Percentiles rank a stretch among this genome's conserved stretches.
These are phyloP conservation scores for Apiotrichum porosum DNA, from an alignment of 1,284 basidiomycete species.

Conservation along the genomic window DNA sequence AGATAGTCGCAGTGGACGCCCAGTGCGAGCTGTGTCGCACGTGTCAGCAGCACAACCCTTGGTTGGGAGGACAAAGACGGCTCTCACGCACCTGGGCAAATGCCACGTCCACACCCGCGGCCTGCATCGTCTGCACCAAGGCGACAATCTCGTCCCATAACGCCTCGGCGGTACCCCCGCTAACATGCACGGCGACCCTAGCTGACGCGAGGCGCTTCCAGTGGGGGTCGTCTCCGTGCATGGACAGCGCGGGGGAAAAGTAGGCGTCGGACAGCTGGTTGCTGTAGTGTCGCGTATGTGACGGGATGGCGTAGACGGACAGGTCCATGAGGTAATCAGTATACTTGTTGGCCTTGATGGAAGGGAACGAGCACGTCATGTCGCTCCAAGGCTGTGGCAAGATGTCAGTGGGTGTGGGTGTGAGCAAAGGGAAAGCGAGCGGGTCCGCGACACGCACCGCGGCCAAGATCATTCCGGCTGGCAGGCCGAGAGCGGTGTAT, in stretches of 20 bases:
- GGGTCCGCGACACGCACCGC: slow-evolving; percentile 3
- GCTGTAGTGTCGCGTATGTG: slow-evolving; percentile 4
- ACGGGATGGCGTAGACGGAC: not conserved
- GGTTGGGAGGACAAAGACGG: too few relatives aligned
- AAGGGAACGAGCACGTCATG: slow-evolving; percentile 1
- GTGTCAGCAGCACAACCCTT: too few relatives aligned
- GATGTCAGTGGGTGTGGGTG: too few relatives aligned
- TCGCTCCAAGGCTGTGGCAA: slow-evolving; percentile 13
- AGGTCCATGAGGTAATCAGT: slow-evolving; percentile 6
- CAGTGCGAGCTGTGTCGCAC: too few relatives aligned
- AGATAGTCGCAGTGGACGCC: too few relatives aligned
- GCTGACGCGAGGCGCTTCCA: slow-evolving; percentile 1
- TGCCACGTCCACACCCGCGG: slow-evolving; percentile 4
- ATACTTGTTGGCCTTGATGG: slow-evolving; percentile 4
- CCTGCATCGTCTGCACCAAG: slow-evolving; percentile 3
- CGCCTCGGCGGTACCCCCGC: slow-evolving; percentile 7
- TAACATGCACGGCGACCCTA: slow-evolving; percentile 7
- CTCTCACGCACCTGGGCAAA: slow-evolving; percentile 9
- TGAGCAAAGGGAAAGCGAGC: accelerated
- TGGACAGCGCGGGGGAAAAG: slow-evolving; percentile 3
- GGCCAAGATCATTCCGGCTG: slow-evolving; percentile 1
- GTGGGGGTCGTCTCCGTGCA: slow-evolving; percentile 2
- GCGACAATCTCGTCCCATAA: slow-evolving; percentile 10
- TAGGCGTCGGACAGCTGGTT: slow-evolving; percentile 1
- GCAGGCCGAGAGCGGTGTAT: slow-evolving; percentile 3